Percentiles rank a stretch among this genome's conserved stretches.
These are phyloP conservation scores for Cudoniella acicularis DNA, from an alignment of 495 filamentous ascomycete species.

Conservation along the genomic window DNA sequence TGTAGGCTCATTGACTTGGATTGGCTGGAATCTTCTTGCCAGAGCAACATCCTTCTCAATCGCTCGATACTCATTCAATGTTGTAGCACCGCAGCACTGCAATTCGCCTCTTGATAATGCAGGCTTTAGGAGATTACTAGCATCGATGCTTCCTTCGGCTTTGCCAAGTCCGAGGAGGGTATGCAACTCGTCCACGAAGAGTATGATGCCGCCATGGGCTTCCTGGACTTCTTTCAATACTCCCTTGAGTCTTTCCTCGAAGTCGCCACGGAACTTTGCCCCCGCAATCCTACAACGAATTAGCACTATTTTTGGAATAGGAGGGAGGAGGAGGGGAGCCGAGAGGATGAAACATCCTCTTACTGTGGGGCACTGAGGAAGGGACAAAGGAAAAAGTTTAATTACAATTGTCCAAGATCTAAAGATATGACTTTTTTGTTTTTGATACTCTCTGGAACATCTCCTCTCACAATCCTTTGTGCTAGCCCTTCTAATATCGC, in stretches of 20 bases:
- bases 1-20: slow-evolving; percentile 80
- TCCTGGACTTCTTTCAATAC: slow-evolving; percentile 89
- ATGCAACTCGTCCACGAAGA: slow-evolving; percentile 96
- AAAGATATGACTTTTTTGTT: slow-evolving; percentile 84
- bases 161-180: slow-evolving; percentile 89
- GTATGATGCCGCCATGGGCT: slow-evolving; percentile 80
- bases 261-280: slow-evolving; percentile 93
- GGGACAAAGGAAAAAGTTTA: no score
- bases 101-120: slow-evolving; percentile 86
- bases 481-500: slow-evolving; percentile 92
- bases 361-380: no score
- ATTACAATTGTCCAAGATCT: slow-evolving; percentile 85
- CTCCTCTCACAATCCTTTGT: slow-evolving; percentile 83
- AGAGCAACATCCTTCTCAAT: slow-evolving; percentile 97
- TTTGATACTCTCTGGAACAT: slow-evolving; percentile 96
- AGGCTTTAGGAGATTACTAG: slow-evolving; percentile 93
- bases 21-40: slow-evolving; percentile 90
- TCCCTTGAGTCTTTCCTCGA: slow-evolving; percentile 89
- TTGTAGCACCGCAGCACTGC: slow-evolving; percentile 94
- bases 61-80: slow-evolving; percentile 80
- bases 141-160: slow-evolving; percentile 93
- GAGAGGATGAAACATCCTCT: no score
- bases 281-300: no score
- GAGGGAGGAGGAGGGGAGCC: no score
- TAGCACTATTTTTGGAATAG: no score